Percentiles rank a stretch among this genome's conserved stretches.
phyloP scores from a whole-genome alignment of 176 grass and related monocot genomes.

The Carex pumila region DNA sequence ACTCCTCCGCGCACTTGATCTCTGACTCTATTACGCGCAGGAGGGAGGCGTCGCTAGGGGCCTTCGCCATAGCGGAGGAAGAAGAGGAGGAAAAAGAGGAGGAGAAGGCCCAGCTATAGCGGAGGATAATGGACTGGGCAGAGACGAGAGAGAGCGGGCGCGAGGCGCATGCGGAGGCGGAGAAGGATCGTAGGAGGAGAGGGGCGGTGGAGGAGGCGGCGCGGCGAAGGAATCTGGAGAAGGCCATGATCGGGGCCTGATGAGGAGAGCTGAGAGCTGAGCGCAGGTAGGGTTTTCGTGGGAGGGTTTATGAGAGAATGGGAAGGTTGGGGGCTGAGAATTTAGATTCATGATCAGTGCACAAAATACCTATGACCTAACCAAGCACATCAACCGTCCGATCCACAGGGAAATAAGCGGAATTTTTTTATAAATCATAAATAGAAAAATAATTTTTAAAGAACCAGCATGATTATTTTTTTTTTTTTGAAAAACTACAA shows the following conservation, averaged over 20 bases:
- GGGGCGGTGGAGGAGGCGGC: slow-evolving; percentile 6
- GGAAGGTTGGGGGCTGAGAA: too few species aligned
- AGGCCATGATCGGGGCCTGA: neutral
- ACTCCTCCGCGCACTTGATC: slow-evolving; percentile 67
- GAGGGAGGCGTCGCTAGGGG: slow-evolving; percentile 39
- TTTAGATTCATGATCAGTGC: too few species aligned
- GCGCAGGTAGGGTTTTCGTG: too few species aligned
- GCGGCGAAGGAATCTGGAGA: neutral
- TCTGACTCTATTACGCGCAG: slow-evolving; percentile 60
- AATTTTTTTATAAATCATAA: too few species aligned
- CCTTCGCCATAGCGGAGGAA: slow-evolving; percentile 9
- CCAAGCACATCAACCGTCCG: too few species aligned
- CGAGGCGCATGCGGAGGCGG: neutral
- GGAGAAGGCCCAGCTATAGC: slow-evolving; percentile 6
- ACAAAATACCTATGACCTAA: too few species aligned
- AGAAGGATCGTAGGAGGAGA: neutral
- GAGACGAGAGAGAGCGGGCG: neutral
- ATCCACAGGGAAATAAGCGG: too few species aligned
- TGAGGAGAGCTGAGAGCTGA: too few species aligned
- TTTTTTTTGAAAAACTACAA: too few species aligned
- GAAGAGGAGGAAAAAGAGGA: neutral
- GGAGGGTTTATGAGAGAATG: too few species aligned
- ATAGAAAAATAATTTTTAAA: too few species aligned
- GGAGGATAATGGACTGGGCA: slow-evolving; percentile 5
- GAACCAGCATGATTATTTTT: too few species aligned